These are phyloP conservation scores for Yamadazyma songkhlaensis DNA, from an alignment of 1,139 yeast genomes.

Conservation along the genomic window DNA sequence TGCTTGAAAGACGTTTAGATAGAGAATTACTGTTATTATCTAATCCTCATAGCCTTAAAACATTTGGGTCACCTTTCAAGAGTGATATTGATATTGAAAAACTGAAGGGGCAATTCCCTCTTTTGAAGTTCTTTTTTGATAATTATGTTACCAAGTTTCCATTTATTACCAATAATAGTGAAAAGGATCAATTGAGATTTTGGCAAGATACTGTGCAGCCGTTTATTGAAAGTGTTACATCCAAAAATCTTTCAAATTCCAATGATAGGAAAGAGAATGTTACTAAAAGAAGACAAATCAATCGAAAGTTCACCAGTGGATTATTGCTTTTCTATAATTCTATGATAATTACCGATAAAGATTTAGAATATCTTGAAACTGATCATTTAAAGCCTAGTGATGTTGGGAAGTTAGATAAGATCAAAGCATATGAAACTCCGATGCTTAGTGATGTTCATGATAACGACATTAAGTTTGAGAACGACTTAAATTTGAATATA, in stretches of 20 bases:
- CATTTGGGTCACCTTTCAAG: constrained; percentile 73
- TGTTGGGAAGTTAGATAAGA: constrained; percentile 48
- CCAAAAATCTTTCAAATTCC: constrained; percentile 62
- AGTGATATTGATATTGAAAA: neutral
- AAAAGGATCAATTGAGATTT: constrained; percentile 52
- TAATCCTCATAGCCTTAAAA: constrained; percentile 56
- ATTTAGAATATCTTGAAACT: constrained; percentile 49
- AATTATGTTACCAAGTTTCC: constrained; percentile 71
- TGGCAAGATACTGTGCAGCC: constrained; percentile 81
- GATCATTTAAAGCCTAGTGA: constrained; percentile 49
- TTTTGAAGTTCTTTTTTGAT: constrained; percentile 62
- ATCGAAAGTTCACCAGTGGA: constrained; percentile 57
- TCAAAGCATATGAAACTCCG: constrained; percentile 19
- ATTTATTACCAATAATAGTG: constrained; percentile 50
- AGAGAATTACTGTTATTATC: constrained; percentile 60
- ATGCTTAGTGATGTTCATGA: constrained; percentile 29
- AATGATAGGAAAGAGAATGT: constrained; percentile 69
- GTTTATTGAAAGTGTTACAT: constrained; percentile 73
- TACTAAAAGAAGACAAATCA: constrained; percentile 69
- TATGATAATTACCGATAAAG: constrained; percentile 63
- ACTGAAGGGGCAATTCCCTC: constrained; percentile 43
- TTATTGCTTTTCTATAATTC: constrained; percentile 71
- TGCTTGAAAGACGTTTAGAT: constrained; percentile 59
- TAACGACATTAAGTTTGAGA: constrained; percentile 32
- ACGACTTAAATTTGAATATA: constrained; percentile 62